These are phyloP conservation scores for Tolypocladium ovalisporum DNA, from an alignment of 2,329 filamentous ascomycete genomes.

Conservation along the genomic window DNA sequence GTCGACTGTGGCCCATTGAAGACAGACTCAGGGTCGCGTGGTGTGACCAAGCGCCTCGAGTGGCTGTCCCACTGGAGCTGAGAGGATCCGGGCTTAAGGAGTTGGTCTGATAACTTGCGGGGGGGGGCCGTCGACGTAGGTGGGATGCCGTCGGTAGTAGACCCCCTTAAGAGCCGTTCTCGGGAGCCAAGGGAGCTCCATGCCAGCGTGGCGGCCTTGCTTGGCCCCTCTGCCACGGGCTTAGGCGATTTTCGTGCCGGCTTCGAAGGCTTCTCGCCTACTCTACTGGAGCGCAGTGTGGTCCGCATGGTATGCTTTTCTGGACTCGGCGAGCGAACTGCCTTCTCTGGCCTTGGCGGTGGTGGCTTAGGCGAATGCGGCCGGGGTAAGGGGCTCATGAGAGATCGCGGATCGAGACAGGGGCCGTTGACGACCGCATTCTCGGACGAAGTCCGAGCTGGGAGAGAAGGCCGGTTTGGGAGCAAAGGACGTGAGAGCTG, in stretches of 20 bases:
- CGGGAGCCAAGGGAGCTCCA: conserved; percentile 39
- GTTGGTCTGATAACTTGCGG: conserved; percentile 19
- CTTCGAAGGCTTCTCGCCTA: conserved; percentile 30
- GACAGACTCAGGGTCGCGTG: conserved; percentile 20
- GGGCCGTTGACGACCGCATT: conserved; percentile 20
- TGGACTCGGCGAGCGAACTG: conserved; percentile 41
- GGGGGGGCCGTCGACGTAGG: conserved; percentile 9
- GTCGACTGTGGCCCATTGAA: conserved; percentile 16
- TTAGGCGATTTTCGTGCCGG: conserved; percentile 28
- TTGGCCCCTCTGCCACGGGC: conserved; percentile 40
- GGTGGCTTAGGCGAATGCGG: conserved; percentile 21
- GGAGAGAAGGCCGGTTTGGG: conserved; percentile 45
- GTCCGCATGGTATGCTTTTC: conserved; percentile 53
- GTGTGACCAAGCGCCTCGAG: conserved; percentile 36
- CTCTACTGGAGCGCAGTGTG: conserved; percentile 42
- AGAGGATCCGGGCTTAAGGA: conserved; percentile 18
- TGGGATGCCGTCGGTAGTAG: conserved; percentile 12
- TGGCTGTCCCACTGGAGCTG: conserved; percentile 43
- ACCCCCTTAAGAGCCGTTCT: conserved; percentile 20
- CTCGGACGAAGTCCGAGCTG: conserved; percentile 43
- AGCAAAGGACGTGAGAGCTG: conserved; percentile 64
- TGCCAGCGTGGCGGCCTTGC: conserved; percentile 53
- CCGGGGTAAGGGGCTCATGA: conserved; percentile 12
- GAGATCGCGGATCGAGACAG: conserved; percentile 6
- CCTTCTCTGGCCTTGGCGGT: conserved; percentile 22